Percentiles rank a stretch among this genome's conserved stretches.
These are phyloP conservation scores for Alternaria dauci DNA, from an alignment of 2,329 filamentous ascomycete species.

Conservation along the genomic window DNA sequence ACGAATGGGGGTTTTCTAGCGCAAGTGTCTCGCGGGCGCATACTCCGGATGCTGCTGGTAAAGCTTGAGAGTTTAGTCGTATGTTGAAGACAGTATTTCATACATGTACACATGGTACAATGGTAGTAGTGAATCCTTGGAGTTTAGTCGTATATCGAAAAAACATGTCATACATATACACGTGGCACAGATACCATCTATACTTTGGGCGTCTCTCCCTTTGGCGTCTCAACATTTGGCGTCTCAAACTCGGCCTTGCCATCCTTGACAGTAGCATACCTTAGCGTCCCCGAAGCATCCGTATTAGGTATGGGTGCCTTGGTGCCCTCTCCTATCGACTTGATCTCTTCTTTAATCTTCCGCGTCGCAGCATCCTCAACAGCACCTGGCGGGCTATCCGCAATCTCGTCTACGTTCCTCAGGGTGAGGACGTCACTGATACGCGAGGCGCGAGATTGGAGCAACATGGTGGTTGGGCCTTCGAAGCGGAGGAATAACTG, in stretches of 20 bases:
- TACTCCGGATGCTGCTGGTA: not conserved
- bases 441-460: slow-evolving; percentile 85
- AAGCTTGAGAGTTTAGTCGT: not conserved
- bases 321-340: slow-evolving; percentile 37
- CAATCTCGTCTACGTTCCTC: slow-evolving; percentile 88
- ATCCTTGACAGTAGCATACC: slow-evolving; percentile 37
- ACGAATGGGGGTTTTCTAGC: slow-evolving; percentile 7
- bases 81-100: not conserved
- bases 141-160: not conserved
- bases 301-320: slow-evolving; percentile 28
- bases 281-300: slow-evolving; percentile 27
- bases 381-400: slow-evolving; percentile 77
- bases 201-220: slow-evolving; percentile 9
- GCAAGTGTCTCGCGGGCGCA: slow-evolving; percentile 2
- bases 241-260: slow-evolving; percentile 41
- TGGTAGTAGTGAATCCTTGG: not conserved
- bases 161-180: slow-evolving; percentile 19
- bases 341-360: slow-evolving; percentile 50
- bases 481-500: slow-evolving; percentile 86
- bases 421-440: slow-evolving; percentile 79
- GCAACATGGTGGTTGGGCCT: slow-evolving; percentile 83
- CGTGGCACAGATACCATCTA: slow-evolving; percentile 22
- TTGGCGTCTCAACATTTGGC: slow-evolving; percentile 23
- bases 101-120: too few species aligned
- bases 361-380: slow-evolving; percentile 63